These are phyloP conservation scores for Tylopilus subfusipes DNA, from an alignment of 768 basidiomycete genomes.

Conservation along the genomic window DNA sequence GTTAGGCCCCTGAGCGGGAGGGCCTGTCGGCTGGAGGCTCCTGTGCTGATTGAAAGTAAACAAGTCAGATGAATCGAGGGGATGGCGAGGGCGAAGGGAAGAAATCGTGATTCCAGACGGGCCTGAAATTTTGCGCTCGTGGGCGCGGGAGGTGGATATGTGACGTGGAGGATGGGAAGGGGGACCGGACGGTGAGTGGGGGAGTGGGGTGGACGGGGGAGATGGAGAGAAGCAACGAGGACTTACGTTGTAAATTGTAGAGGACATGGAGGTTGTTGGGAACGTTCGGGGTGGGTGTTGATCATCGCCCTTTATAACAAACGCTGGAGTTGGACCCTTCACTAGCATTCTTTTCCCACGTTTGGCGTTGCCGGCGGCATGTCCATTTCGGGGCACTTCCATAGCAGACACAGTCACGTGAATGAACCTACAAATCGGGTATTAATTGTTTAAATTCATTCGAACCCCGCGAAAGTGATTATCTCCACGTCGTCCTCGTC, in stretches of 20 bases:
- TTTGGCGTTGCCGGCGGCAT: constrained; percentile 35
- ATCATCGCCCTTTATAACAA: constrained; percentile 40
- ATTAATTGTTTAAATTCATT: constrained; percentile 16
- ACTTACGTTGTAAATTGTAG: constrained; percentile 39
- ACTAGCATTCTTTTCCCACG: constrained; percentile 34
- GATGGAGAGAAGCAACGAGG: not conserved
- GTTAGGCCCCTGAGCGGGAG: constrained; percentile 40
- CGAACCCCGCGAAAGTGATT: constrained; percentile 24
- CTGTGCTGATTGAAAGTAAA: constrained; percentile 39
- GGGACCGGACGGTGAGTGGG: not conserved
- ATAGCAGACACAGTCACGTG: constrained; percentile 34
- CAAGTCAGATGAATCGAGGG: constrained; percentile 16
- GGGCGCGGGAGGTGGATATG: constrained; percentile 2
- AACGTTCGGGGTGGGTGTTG: constrained; percentile 37
- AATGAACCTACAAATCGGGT: constrained; percentile 10
- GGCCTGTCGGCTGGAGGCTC: constrained; percentile 51
- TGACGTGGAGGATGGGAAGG: not conserved
- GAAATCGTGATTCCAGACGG: constrained; percentile 3
- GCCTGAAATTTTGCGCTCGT: constrained; percentile 26
- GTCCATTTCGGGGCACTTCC: constrained; percentile 21
- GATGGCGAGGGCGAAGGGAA: not conserved
- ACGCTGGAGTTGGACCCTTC: constrained; percentile 35
- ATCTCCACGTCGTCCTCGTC: constrained; percentile 13
- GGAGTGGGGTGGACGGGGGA: not conserved
- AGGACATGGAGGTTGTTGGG: constrained; percentile 37